phyloP scores from a whole-genome alignment of 164 flowering plant species.

The Nymphaea thermarum region DNA sequence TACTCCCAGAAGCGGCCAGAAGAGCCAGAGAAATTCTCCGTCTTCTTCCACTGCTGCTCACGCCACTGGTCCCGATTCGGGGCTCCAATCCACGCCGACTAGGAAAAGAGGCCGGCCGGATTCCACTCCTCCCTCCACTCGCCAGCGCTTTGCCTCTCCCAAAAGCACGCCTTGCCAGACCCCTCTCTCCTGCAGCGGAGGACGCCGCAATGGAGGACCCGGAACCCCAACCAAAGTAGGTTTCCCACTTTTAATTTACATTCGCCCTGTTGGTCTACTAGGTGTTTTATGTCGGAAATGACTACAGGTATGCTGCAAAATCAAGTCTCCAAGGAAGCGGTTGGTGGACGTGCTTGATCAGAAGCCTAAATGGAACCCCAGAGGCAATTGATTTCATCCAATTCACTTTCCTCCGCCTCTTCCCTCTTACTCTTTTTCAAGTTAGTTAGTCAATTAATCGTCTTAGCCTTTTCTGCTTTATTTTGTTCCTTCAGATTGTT shows the following conservation, averaged over 20 bases:
- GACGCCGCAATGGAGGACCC: not conserved
- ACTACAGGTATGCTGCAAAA: not conserved
- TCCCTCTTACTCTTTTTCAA: not conserved
- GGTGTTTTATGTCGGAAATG: not conserved
- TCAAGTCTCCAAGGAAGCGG: slow-evolving; percentile 24
- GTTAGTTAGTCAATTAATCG: not conserved
- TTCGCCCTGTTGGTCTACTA: not conserved
- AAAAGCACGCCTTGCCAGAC: not conserved
- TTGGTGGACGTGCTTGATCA: slow-evolving; percentile 18
- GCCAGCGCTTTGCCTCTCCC: not conserved
- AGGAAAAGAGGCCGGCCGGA: not conserved
- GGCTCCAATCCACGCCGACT: not conserved
- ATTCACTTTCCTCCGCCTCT: not conserved
- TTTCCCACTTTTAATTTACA: not conserved
- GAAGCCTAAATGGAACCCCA: slow-evolving; percentile 52
- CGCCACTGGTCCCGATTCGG: not conserved
- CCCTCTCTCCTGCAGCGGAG: not conserved
- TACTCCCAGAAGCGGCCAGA: not conserved
- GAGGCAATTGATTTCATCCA: slow-evolving; percentile 22
- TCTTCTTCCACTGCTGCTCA: not conserved
- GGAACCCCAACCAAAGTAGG: not conserved
- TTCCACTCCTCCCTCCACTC: not conserved
- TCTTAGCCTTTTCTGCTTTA: not conserved
- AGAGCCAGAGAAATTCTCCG: no score
- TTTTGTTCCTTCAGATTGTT: slow-evolving; percentile 24